These are phyloP conservation scores for Trichoderma koningii DNA, from an alignment of 2,329 filamentous ascomycete species.

Conservation along the genomic window DNA sequence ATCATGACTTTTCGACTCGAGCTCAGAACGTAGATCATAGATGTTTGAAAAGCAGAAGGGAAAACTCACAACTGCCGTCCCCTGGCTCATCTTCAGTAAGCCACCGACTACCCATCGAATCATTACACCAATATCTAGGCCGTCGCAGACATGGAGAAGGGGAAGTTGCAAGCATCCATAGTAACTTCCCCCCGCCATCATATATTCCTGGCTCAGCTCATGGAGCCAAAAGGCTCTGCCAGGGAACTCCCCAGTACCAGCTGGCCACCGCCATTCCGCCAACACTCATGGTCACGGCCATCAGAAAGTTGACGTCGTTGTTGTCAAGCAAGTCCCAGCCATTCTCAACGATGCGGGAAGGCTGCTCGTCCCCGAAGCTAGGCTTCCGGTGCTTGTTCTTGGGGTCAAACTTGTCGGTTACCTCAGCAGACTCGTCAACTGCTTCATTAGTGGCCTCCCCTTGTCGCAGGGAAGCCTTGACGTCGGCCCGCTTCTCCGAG, in stretches of 20 bases:
- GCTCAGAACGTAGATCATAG: no score
- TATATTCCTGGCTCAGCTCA: not conserved
- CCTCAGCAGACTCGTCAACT: slow-evolving; percentile 42
- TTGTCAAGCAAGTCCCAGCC: slow-evolving; percentile 81
- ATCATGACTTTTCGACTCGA: no score
- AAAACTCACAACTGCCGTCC: no score
- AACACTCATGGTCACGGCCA: slow-evolving; percentile 81
- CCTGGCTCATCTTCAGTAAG: no score
- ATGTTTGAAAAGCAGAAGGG: no score
- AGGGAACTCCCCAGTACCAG: slow-evolving; percentile 61
- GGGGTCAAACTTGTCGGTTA: slow-evolving; percentile 51
- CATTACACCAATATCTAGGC: no score
- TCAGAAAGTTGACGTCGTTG: slow-evolving; percentile 91
- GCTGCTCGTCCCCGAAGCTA: slow-evolving; percentile 57
- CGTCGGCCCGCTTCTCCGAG: slow-evolving; percentile 40
- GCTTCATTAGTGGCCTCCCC: slow-evolving; percentile 45
- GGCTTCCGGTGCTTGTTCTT: slow-evolving; percentile 53
- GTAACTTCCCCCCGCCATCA: no score
- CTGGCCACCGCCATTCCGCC: slow-evolving; percentile 69
- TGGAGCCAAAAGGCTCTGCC: slow-evolving; percentile 20
- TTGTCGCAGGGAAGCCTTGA: slow-evolving; percentile 46
- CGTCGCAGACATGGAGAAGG: no score
- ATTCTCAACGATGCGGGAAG: slow-evolving; percentile 66
- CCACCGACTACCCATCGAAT: no score
- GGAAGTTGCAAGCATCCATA: no score